A percentile compares a stretch with the other conserved stretches of the same genome.
These are phyloP conservation scores for Lactarius psammicola DNA, from an alignment of 768 basidiomycete genomes.

Conservation along the genomic window DNA sequence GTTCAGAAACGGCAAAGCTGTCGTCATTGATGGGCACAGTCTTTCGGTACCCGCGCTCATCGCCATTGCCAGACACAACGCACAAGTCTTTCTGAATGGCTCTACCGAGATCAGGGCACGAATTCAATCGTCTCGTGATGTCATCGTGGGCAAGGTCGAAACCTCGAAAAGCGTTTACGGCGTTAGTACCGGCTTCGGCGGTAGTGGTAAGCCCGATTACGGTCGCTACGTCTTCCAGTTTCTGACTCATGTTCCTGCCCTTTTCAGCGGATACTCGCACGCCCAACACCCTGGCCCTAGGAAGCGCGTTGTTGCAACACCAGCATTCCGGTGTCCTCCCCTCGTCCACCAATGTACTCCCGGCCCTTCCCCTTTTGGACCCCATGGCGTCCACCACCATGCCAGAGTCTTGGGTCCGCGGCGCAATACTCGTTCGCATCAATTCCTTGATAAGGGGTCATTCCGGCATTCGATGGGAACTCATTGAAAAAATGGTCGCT, in stretches of 20 bases:
- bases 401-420: conserved; percentile 87
- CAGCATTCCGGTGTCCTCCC: conserved; percentile 76
- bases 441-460: conserved; percentile 89
- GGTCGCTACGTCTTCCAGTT: conserved; percentile 21
- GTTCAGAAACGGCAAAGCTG: conserved; percentile 56
- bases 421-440: conserved; percentile 82
- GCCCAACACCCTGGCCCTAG: conserved; percentile 66
- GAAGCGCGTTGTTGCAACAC: conserved; percentile 81
- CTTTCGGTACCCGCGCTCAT: conserved; percentile 76
- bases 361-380: conserved; percentile 67
- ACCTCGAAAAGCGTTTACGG: conserved; percentile 75
- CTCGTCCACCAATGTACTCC: conserved; percentile 48
- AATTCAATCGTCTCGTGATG: conserved; percentile 60
- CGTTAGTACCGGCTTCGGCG: conserved; percentile 84
- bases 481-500: conserved; percentile 74
- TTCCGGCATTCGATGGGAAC: conserved; percentile 78
- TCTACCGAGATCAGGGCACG: conserved; percentile 48
- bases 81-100: conserved; percentile 50
- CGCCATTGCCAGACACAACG: conserved; percentile 66
- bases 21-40: conserved; percentile 65
- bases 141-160: conserved; percentile 65
- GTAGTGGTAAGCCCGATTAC: conserved; percentile 50
- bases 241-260: conserved; percentile 12
- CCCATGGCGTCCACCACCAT: conserved; percentile 66
- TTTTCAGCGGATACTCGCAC: conserved; percentile 75